Evolutionary conservation across 2,329 filamentous ascomycete species (phyloP), one percentile per base, ranked within the genome.

Genomic region (Fusarium sp.): DNA sequence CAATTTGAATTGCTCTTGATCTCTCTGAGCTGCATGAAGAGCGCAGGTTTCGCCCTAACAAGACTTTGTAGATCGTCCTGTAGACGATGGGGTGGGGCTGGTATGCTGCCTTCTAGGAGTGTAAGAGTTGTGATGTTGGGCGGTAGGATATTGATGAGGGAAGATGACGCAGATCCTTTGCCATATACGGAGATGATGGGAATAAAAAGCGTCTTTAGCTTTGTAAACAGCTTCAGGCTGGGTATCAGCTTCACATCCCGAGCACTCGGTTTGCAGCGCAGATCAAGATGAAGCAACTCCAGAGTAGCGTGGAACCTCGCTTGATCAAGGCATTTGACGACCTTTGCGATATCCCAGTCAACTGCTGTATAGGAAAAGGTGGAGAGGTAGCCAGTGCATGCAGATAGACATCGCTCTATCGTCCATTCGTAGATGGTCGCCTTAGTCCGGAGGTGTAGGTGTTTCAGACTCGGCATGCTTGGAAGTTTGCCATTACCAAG

Each of bases 171-270:
- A 11, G 7, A 1, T 1, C 7, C 10, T 11, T 1, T 5, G 3
- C 31, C 39, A 15, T 54, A 54, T 1, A 60, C 31, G 4, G 31
- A 0, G 1, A n/a, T 15, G 9, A 46, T 8, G 7, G 7, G 12
- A 7, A 63, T 28, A 34, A 39, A 39, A 2, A 63, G 46, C 3
- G 7, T 54, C 7, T 36, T 48, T 18, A 63, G 18, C 2, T 36
- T 31, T 1, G 15, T 27, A 31, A 61, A 63, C 12, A 10, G 6
- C 2, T 54, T 52, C 2, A 61, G 53, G 56, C 31, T 53, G 10
- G 56, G 46, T 7, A 61, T 54, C 9, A 28, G 36, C 28, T 13
- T 16, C 6, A n/a, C 7, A 23, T 23, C 18, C 18, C 18, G 18
- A 23, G 18, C 18, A 23, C 18, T 23, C 18, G 18, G 18, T 23